Base-by-base conservation (phyloP, 2,329 filamentous ascomycete species). In the Fusarium sp. region DNA sequence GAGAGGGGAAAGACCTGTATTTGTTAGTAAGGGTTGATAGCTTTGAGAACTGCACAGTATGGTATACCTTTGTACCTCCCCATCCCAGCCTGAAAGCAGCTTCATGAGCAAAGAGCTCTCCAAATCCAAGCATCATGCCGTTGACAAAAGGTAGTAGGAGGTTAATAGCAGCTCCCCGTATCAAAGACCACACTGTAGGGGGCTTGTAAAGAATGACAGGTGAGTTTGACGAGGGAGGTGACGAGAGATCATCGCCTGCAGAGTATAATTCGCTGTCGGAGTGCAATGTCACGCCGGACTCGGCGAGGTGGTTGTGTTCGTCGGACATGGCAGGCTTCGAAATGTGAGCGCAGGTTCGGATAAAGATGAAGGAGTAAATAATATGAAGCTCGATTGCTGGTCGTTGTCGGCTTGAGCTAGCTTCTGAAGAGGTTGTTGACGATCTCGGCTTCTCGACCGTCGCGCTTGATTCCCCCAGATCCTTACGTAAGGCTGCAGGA, bases 101-200 rank as follows among this genome's bases (percentile, higher is more conserved):
- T 85, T 99, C 96, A 81, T 99, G 96, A 62, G 96, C 96, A 83
- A 99, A 96, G 58, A 99, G 85, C 85, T 99, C 96, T 76, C 96
- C 96, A 80, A 99, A 98, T 5, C 96, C 96, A 79, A 99, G 85
- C 96, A 99, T 99, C 87, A 99, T 90, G 52, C 96, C 96, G 84
- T 99, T 99, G 80, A 99, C 90, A 79, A 99, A 99, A 0, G 96
- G 96, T 26, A 99, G 85, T 3, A 99, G 79, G n/a, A 99, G 86
- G 82, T 99, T 99, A 84, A 99, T 99, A 11, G 95, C 95, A 22
- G 95, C 94, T 42, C 96, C 94, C 63, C 96, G 91, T 62, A 98
- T 75, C 72, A 99, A 83, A 15, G 93, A 91, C 94, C 94, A 98
- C 49, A 97, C 79, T 0, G 95, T 97, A 6, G 96, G 95, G 7